Evolutionary conservation across 345 rosid genomes (phyloP).

Genomic region (Rubroshorea leprosula): DNA sequence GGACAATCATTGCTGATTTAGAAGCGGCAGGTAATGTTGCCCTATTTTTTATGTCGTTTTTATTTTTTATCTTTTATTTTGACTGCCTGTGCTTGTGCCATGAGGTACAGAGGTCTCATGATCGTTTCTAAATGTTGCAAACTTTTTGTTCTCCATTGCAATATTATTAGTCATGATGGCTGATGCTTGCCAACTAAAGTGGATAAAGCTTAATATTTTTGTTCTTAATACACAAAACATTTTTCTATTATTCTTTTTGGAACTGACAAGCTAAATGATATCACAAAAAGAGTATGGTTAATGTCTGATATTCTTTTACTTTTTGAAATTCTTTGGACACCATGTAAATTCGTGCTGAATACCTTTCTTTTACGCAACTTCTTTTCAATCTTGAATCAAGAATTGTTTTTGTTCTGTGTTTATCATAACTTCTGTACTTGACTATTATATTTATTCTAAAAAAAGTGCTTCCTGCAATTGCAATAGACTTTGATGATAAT

Average conservation of each 20-base stretch:
- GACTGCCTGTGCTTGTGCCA: too few species aligned
- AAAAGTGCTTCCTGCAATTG: not conserved
- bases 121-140: not conserved
- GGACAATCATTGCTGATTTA: constrained; percentile 87
- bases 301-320: not conserved
- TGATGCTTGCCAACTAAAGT: too few species aligned
- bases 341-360: not conserved
- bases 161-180: not conserved
- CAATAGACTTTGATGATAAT: constrained; percentile 2
- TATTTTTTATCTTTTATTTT: not conserved
- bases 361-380: too few species aligned
- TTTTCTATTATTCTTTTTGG: too few species aligned
- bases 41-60: constrained; percentile 12
- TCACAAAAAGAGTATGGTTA: not conserved
- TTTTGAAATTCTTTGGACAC: not conserved
- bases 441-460: not conserved
- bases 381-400: too few species aligned
- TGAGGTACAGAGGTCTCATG: not conserved
- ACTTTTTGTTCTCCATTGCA: not conserved
- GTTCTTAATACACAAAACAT: not conserved
- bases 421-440: not conserved
- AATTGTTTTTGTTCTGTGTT: too few species aligned
- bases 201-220: not conserved
- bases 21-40: constrained; percentile 89
- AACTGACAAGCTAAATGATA: not conserved